A percentile compares a stretch with the other conserved stretches of the same genome.
Evolutionary conservation across 495 filamentous ascomycete genomes (phyloP).

Genomic region (Trichoderma gamsii): DNA sequence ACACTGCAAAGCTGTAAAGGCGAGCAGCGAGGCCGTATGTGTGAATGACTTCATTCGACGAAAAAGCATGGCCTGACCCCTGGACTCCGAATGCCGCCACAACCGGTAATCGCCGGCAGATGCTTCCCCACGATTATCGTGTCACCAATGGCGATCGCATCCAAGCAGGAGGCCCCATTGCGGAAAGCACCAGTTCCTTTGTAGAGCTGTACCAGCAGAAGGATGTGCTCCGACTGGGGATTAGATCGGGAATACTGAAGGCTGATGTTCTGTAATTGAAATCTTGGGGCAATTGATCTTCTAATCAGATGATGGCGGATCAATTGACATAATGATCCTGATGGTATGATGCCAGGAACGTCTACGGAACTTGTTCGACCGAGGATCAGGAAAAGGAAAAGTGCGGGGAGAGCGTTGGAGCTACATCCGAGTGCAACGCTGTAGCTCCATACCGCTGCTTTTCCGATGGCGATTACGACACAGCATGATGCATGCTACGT

Average conservation of each 20-base stretch:
- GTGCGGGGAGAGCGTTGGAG: no score
- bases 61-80: neutral
- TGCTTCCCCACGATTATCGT: neutral
- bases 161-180: neutral
- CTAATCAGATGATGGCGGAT: neutral
- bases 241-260: neutral
- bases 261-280: neutral
- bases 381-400: neutral
- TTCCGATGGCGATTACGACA: no score
- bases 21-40: neutral
- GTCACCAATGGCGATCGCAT: neutral
- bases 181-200: neutral
- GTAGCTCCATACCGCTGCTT: no score
- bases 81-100: neutral
- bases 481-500: no score
- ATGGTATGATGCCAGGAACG: neutral
- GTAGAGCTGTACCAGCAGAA: neutral
- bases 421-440: no score
- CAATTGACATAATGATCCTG: neutral
- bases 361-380: neutral
- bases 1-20: neutral
- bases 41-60: slow-evolving; percentile 3
- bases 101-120: neutral
- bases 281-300: neutral
- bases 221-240: slow-evolving; percentile 3